Evolutionary conservation across 805 yeast species (phyloP), one percentile per base, ranked within the genome.

Genomic region (Yamadazyma philogaea): DNA sequence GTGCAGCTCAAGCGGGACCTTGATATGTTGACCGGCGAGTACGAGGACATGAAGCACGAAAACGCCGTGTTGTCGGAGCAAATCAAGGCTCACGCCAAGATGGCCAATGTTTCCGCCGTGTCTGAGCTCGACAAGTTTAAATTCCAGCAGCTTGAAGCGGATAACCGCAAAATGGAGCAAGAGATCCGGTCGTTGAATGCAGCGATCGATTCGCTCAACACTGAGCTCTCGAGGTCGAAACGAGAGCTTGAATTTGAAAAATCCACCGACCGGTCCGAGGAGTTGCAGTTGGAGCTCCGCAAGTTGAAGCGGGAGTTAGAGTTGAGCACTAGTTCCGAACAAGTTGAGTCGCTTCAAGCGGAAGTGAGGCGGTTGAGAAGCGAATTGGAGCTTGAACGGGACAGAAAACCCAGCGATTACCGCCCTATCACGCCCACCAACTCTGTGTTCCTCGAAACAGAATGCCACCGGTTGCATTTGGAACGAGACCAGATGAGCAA

Each of bases 121-220:
- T 42, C 48, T 34, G 63, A 50, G 46, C 49, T 57, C 27, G 61
- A 57, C 24, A 53, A 51, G 15, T 45, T 52, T 17, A 55, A 48
- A 37, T 44, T 53, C 30, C 46, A 49, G 43, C 53, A 50, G 18
- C 46, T 51, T 24, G 56, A 57, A 28, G 49, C 55, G 5, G 72
- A 69, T 42, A 51, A 39, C 28, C 30, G 39, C 37, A 28, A 39
- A 24, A 19, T 45, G 47, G 19, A 33, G n/a, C 40, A 38, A 16
- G 64, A 73, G 42, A 57, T 74, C 8, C 64, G 63, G 11, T 53
- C 58, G 4, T 53, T 74, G 42, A 64, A 63, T 26, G 3, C 28
- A 16, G 63, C 72, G 42, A 57, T 74, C 8, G 66, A 63, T 7
- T 53, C 58, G 4, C 53, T 74, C 42, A 64, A 63, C 27, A 51